Conservation (phyloP, 306 rosid species). For the Vigna reflexopilosa region DNA sequence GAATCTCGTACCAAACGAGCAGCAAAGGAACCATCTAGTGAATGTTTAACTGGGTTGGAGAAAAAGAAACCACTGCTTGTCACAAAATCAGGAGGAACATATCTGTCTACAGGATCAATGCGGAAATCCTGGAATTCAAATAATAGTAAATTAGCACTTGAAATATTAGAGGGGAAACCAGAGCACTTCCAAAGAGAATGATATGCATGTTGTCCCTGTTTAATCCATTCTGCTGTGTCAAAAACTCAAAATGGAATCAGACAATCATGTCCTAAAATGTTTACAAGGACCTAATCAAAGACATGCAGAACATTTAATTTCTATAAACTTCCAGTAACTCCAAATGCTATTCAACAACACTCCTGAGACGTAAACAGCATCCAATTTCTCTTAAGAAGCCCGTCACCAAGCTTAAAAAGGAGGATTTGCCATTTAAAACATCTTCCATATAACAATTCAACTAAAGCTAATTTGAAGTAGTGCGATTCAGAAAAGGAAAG, state of each 20-base stretch:
- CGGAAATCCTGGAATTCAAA: slow-evolving; percentile 67
- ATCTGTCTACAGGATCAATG: slow-evolving; percentile 63
- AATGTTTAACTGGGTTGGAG: slow-evolving; percentile 80
- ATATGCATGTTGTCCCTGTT: background rate
- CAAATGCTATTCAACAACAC: background rate
- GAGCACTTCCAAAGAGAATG: slow-evolving; percentile 6
- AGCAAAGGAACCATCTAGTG: slow-evolving; percentile 81
- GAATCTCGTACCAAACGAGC: slow-evolving; percentile 67
- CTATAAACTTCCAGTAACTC: slow-evolving; percentile 25
- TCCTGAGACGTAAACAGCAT: background rate
- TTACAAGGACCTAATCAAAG: slow-evolving; percentile 9
- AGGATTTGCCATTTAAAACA: slow-evolving; percentile 18
- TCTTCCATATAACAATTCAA: slow-evolving; percentile 6
- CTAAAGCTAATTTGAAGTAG: background rate
- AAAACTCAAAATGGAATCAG: slow-evolving; percentile 2
- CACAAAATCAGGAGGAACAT: slow-evolving; percentile 68
- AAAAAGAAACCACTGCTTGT: slow-evolving; percentile 69
- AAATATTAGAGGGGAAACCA: slow-evolving; percentile 24
- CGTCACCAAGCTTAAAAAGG: background rate
- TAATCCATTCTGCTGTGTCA: background rate
- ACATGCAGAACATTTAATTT: background rate
- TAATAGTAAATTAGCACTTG: slow-evolving; percentile 42
- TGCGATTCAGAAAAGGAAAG: background rate
- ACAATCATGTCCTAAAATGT: slow-evolving; percentile 16
- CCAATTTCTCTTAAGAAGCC: slow-evolving; percentile 16